These are phyloP conservation scores for Chlorophyllum brunneum DNA, from an alignment of 768 basidiomycete genomes.

Conservation along the genomic window DNA sequence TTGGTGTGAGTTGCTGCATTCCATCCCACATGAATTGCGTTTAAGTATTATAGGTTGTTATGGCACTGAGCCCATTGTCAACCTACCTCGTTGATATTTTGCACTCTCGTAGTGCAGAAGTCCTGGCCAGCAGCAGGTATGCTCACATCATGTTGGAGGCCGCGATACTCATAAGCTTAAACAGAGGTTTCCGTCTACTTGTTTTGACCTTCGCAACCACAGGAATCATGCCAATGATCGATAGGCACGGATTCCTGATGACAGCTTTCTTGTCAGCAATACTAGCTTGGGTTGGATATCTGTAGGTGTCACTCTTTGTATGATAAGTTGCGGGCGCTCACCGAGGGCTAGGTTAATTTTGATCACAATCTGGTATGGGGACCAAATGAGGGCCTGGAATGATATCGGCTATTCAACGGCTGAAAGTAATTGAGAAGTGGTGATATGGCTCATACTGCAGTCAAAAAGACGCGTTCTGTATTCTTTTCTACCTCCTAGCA, in stretches of 20 bases:
- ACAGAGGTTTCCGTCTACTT: conserved; percentile 45
- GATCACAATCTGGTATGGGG: conserved; percentile 56
- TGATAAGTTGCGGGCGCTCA: conserved; percentile 8
- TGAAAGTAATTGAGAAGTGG: conserved; percentile 29
- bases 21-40: not conserved
- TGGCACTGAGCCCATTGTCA: conserved; percentile 49
- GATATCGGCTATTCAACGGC: conserved; percentile 52
- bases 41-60: conserved; percentile 40
- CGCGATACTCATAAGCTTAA: not conserved
- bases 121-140: conserved; percentile 53
- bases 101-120: conserved; percentile 60
- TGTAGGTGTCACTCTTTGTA: conserved; percentile 34
- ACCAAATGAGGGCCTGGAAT: conserved; percentile 49
- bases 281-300: conserved; percentile 45
- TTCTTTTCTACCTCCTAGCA: too few relatives aligned
- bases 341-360: conserved; percentile 40
- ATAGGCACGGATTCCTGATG: conserved; percentile 43
- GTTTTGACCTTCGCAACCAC: conserved; percentile 39
- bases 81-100: conserved; percentile 60
- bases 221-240: conserved; percentile 49
- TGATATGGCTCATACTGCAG: not conserved
- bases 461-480: too few relatives aligned
- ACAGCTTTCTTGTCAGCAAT: conserved; percentile 45
- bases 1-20: conserved; percentile 45
- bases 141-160: not conserved